These are phyloP conservation scores for Botrytis sinoallii DNA, from an alignment of 2,329 filamentous ascomycete genomes.

Conservation along the genomic window DNA sequence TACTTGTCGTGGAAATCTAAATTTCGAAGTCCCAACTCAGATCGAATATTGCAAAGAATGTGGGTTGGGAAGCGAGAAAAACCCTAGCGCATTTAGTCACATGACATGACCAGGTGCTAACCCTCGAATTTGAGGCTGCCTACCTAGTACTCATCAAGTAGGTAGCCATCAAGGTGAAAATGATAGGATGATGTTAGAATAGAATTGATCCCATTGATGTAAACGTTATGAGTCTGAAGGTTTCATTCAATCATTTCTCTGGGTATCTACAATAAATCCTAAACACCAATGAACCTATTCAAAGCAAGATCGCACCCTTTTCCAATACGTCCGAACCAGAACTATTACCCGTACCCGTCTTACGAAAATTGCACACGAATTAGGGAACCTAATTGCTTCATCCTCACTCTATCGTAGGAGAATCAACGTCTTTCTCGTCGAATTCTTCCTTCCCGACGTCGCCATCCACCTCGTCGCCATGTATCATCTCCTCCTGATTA, in stretches of 20 bases:
- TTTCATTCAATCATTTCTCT: background rate
- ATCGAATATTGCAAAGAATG: conserved; percentile 13
- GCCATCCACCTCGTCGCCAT: background rate
- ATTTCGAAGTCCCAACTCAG: conserved; percentile 18
- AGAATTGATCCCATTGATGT: background rate
- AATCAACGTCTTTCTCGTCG: background rate
- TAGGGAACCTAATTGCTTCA: background rate
- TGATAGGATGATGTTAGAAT: background rate
- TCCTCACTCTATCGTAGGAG: background rate
- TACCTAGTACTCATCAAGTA: background rate
- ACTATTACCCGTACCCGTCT: background rate
- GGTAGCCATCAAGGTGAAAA: conserved; percentile 4
- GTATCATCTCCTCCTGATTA: background rate
- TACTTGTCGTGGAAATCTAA: conserved; percentile 26
- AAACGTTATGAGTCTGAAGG: background rate
- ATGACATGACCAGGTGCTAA: background rate
- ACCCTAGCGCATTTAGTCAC: conserved; percentile 9
- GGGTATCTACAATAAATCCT: conserved; percentile 7
- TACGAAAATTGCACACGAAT: background rate
- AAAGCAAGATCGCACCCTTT: background rate
- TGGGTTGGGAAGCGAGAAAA: conserved; percentile 3
- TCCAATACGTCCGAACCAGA: background rate
- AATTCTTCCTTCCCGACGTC: background rate
- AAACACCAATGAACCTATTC: background rate
- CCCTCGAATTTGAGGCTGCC: conserved; percentile 9